phyloP scores from a whole-genome alignment of 257 asterid genomes.

The Solanum chmielewskii region DNA sequence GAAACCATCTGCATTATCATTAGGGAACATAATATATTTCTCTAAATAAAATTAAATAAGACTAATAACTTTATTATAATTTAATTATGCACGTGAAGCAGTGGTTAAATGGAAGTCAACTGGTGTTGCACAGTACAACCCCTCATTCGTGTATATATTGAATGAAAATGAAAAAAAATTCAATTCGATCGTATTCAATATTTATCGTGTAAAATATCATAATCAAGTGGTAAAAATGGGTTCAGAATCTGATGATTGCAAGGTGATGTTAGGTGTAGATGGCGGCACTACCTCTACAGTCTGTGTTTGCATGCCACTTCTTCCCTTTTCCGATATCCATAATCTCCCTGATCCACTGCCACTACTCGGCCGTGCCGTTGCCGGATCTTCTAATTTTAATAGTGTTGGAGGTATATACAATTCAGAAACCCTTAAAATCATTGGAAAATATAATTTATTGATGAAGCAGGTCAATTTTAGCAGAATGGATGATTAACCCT shows the following conservation, averaged over 20 bases:
- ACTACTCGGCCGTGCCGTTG: slow-evolving; percentile 59
- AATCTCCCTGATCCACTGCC: slow-evolving; percentile 70
- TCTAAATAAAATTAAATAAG: no score
- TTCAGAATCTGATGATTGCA: slow-evolving; percentile 2
- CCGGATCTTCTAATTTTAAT: slow-evolving; percentile 89
- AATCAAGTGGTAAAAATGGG: slow-evolving; percentile 9
- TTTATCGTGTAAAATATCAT: not conserved
- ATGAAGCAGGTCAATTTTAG: not conserved
- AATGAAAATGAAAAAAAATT: no score
- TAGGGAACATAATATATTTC: not conserved
- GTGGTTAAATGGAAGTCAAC: not conserved
- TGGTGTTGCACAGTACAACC: not conserved
- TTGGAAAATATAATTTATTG: not conserved
- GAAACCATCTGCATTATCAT: not conserved
- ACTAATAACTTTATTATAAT: no score
- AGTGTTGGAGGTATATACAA: slow-evolving; percentile 74
- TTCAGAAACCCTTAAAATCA: not conserved
- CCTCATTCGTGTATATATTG: not conserved
- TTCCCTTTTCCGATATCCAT: slow-evolving; percentile 1
- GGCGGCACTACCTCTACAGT: slow-evolving; percentile 31
- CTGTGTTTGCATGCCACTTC: not conserved
- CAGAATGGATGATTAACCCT: not conserved
- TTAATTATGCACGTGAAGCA: not conserved
- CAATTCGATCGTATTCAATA: not conserved
- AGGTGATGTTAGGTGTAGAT: slow-evolving; percentile 29